phyloP scores from a whole-genome alignment of 2,329 filamentous ascomycete genomes.

The Fusarium sp. region DNA sequence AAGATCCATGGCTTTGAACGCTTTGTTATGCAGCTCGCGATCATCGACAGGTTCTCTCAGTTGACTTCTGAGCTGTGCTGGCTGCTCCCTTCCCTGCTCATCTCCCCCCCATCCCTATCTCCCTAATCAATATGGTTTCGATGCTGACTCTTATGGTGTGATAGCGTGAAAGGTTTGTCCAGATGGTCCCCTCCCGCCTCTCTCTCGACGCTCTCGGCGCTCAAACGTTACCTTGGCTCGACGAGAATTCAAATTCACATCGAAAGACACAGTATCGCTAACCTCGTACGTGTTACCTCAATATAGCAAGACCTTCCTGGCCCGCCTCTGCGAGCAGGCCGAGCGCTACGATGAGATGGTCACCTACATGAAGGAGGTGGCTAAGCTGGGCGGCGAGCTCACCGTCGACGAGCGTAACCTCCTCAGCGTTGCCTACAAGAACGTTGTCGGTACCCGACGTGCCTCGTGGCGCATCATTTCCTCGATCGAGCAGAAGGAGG shows the following conservation, averaged over 20 bases:
- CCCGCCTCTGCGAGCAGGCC: slow-evolving; percentile 99
- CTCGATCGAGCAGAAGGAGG: slow-evolving; percentile 99
- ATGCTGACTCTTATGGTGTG: slow-evolving; percentile 57
- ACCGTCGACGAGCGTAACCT: slow-evolving; percentile 99
- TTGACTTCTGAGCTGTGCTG: slow-evolving; percentile 4
- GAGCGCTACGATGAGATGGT: slow-evolving; percentile 99
- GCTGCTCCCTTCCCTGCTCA: slow-evolving; percentile 14
- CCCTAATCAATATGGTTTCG: slow-evolving; percentile 29
- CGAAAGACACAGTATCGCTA: slow-evolving; percentile 46
- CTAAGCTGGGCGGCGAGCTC: slow-evolving; percentile 86
- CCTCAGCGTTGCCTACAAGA: slow-evolving; percentile 99
- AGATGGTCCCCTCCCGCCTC: slow-evolving; percentile 35
- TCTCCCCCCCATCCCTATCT: slow-evolving; percentile 29
- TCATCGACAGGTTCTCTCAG: not conserved
- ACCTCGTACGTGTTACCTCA: slow-evolving; percentile 49
- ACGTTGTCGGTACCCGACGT: slow-evolving; percentile 97
- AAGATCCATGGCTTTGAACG: slow-evolving; percentile 9
- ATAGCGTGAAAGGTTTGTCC: slow-evolving; percentile 79
- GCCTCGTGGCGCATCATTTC: slow-evolving; percentile 99
- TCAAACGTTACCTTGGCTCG: slow-evolving; percentile 34
- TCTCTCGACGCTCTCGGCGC: slow-evolving; percentile 29
- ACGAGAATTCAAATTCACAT: slow-evolving; percentile 39
- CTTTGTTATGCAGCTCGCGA: slow-evolving; percentile 16
- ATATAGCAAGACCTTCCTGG: slow-evolving; percentile 97
- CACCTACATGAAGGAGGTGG: slow-evolving; percentile 99